These are phyloP conservation scores for Zalaria obscura DNA, from an alignment of 2,329 filamentous ascomycete genomes.

Conservation along the genomic window DNA sequence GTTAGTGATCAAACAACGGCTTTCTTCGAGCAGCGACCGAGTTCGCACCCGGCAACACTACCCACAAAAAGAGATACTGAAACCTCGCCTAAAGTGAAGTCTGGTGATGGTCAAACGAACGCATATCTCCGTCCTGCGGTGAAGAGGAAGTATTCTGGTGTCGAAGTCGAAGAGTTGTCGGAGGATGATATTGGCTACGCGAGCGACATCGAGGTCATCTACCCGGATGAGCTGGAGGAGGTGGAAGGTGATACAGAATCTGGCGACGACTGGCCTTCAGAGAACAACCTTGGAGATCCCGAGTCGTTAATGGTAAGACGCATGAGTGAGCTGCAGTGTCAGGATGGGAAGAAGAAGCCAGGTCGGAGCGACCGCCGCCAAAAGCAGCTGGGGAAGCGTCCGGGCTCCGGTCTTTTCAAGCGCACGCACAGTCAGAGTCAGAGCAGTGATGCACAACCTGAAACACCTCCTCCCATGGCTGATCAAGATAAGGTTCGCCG, in stretches of 20 bases:
- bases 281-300: slow-evolving; percentile 9
- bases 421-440: slow-evolving; percentile 31
- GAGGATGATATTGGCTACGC: slow-evolving; percentile 22
- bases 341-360: slow-evolving; percentile 15
- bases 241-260: slow-evolving; percentile 11
- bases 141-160: slow-evolving; percentile 11
- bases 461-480: slow-evolving; percentile 25
- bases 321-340: slow-evolving; percentile 16
- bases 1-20: too few relatives aligned
- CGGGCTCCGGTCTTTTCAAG: slow-evolving; percentile 24
- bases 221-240: slow-evolving; percentile 30
- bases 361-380: slow-evolving; percentile 13
- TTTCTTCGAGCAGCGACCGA: too few relatives aligned
- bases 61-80: too few relatives aligned
- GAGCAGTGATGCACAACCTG: slow-evolving; percentile 27
- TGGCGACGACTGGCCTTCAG: neutral
- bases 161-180: slow-evolving; percentile 28
- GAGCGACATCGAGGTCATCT: slow-evolving; percentile 27
- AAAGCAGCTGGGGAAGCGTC: slow-evolving; percentile 28
- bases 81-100: too few relatives aligned
- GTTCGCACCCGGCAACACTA: too few relatives aligned
- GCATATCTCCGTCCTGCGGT: too few relatives aligned
- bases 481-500: slow-evolving; percentile 25
- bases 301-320: slow-evolving; percentile 2
- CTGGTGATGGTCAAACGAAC: too few relatives aligned